Evolutionary conservation across 495 filamentous ascomycete species (phyloP).

Genomic region (Bacidia gigantensis): DNA sequence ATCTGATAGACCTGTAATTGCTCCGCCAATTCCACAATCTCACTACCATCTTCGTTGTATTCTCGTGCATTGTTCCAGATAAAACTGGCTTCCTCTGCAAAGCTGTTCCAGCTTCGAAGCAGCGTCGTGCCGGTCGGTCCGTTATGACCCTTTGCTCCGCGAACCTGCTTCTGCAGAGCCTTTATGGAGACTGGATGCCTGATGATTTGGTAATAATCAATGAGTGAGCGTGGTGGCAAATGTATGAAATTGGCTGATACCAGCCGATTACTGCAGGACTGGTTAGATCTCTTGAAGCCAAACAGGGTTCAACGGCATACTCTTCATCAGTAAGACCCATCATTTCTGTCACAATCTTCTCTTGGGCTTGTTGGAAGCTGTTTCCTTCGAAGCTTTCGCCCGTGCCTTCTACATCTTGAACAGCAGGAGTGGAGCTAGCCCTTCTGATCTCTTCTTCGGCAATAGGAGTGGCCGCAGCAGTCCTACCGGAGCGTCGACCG

Average conservation of each 20-base stretch:
- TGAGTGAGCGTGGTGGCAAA: conserved; percentile 44
- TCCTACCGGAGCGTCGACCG: conserved; percentile 13
- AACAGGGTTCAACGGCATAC: neutral
- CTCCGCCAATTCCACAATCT: conserved; percentile 55
- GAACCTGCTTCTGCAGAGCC: conserved; percentile 54
- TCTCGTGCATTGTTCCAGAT: conserved; percentile 77
- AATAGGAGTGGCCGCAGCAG: conserved; percentile 22
- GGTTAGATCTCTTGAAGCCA: neutral
- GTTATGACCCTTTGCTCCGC: conserved; percentile 50
- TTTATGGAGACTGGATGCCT: conserved; percentile 57
- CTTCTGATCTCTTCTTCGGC: conserved; percentile 21
- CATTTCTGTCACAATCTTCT: conserved; percentile 50
- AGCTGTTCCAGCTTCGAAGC: conserved; percentile 64
- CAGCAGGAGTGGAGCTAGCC: conserved; percentile 34
- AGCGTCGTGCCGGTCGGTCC: conserved; percentile 51
- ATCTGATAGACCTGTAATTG: conserved; percentile 48
- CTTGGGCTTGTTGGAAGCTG: conserved; percentile 66
- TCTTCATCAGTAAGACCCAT: conserved; percentile 14
- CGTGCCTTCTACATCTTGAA: conserved; percentile 30
- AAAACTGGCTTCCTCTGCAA: conserved; percentile 61
- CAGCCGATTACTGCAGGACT: conserved; percentile 31
- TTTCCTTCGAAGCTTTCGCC: conserved; percentile 45
- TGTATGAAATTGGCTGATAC: conserved; percentile 53
- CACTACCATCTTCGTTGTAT: conserved; percentile 82
- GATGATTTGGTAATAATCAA: conserved; percentile 69